These are phyloP conservation scores for Ceratobasidium sp. DNA, from an alignment of 1,284 basidiomycete genomes.

Conservation along the genomic window DNA sequence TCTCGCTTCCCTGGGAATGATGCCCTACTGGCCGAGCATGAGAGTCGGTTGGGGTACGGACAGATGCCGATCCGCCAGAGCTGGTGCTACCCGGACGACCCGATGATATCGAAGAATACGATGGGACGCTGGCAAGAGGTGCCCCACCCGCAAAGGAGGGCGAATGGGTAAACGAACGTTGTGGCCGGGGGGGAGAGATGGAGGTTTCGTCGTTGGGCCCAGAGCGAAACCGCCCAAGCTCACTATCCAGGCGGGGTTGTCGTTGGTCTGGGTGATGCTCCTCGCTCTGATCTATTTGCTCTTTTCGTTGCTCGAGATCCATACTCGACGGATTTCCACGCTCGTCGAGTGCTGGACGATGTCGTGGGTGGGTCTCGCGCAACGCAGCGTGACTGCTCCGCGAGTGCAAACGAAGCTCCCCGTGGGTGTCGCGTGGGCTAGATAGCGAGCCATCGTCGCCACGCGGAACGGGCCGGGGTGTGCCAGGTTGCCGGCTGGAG, in stretches of 20 bases:
- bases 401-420: constrained; percentile 16
- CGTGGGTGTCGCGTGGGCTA: not conserved
- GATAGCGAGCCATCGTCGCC: not conserved
- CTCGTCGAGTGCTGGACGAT: constrained; percentile 41
- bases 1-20: constrained; percentile 39
- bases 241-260: constrained; percentile 5
- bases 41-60: constrained; percentile 31
- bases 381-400: constrained; percentile 38
- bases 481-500: not conserved
- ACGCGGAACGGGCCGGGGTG: constrained; percentile 8
- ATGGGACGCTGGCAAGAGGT: constrained; percentile 34
- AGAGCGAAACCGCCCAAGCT: not conserved
- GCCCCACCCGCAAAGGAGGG: constrained; percentile 29
- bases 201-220: constrained; percentile 22
- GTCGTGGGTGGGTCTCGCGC: constrained; percentile 34
- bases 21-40: constrained; percentile 27
- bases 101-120: constrained; percentile 30
- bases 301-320: constrained; percentile 40
- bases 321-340: constrained; percentile 36
- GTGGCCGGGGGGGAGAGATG: constrained; percentile 23
- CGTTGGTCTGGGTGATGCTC: constrained; percentile 7
- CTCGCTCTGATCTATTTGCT: constrained; percentile 14
- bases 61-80: constrained; percentile 21
- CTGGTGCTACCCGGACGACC: constrained; percentile 35
- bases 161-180: constrained; percentile 11